A percentile compares a stretch with the other conserved stretches of the same genome.
phyloP scores from a whole-genome alignment of 2,329 filamentous ascomycete genomes.

The Keithomyces neogunnii region DNA sequence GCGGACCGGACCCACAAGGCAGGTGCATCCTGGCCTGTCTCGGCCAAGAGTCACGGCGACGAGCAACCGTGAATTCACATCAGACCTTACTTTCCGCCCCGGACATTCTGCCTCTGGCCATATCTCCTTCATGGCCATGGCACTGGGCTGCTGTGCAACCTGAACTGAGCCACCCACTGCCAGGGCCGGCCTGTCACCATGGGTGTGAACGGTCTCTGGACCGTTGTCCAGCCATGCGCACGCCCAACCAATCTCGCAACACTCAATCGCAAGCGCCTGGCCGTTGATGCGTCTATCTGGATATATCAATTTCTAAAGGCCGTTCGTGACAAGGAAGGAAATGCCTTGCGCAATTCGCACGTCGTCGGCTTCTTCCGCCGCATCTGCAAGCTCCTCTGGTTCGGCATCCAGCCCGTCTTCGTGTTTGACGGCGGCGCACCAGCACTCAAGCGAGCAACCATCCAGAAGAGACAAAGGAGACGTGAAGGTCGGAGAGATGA shows the following conservation, averaged over 20 bases:
- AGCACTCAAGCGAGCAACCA: constrained; percentile 81
- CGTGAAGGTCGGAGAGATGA: constrained; percentile 88
- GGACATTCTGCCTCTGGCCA: background rate
- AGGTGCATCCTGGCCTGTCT: too few species aligned
- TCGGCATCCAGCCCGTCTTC: constrained; percentile 93
- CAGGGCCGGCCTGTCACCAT: constrained; percentile 39
- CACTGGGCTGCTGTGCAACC: background rate
- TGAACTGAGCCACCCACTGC: background rate
- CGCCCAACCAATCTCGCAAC: constrained; percentile 94
- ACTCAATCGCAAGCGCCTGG: constrained; percentile 90
- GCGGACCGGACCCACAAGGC: too few species aligned
- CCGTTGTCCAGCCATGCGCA: constrained; percentile 87
- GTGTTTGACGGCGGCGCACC: constrained; percentile 97
- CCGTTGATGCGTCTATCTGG: constrained; percentile 98
- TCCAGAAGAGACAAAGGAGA: constrained; percentile 66
- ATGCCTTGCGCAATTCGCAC: constrained; percentile 90
- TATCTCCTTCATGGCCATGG: background rate
- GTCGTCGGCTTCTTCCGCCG: constrained; percentile 96
- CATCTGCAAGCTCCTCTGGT: constrained; percentile 95
- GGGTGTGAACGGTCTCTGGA: constrained; percentile 98
- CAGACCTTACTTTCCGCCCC: too few species aligned
- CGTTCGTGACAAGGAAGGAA: constrained; percentile 95
- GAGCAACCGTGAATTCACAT: background rate
- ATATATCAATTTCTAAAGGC: constrained; percentile 99
- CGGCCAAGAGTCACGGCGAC: background rate